phyloP scores from a whole-genome alignment of 345 rosid genomes.

The Arabis alpina region DNA sequence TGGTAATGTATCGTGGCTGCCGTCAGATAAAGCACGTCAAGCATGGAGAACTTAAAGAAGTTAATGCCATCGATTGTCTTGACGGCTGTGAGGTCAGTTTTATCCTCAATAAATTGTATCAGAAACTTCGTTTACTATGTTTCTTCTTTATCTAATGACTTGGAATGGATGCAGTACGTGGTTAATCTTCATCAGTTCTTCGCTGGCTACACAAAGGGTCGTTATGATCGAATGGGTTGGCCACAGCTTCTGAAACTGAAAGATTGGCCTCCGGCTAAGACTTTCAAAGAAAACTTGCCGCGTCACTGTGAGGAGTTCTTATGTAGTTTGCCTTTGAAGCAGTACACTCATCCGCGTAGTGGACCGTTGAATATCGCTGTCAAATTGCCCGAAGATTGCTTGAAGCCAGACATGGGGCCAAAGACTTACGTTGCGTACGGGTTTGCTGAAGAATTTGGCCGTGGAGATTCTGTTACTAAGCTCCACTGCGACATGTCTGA shows the following conservation, averaged over 20 bases:
- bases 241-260: conserved; percentile 71
- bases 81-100: conserved; percentile 54
- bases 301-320: conserved; percentile 72
- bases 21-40: conserved; percentile 51
- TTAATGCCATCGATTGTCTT: conserved; percentile 68
- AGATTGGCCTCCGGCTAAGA: conserved; percentile 82
- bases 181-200: conserved; percentile 62
- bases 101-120: not conserved
- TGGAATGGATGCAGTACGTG: conserved; percentile 49
- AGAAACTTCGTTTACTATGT: not conserved
- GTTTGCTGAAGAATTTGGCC: conserved; percentile 66
- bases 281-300: conserved; percentile 60
- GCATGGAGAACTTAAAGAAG: conserved; percentile 48
- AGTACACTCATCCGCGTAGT: conserved; percentile 65
- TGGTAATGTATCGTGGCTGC: conserved; percentile 81
- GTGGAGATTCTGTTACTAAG: conserved; percentile 90
- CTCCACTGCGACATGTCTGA: conserved; percentile 93
- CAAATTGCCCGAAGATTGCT: conserved; percentile 52
- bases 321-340: conserved; percentile 69
- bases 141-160: conserved; percentile 9
- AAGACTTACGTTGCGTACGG: conserved; percentile 86
- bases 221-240: conserved; percentile 48
- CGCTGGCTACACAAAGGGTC: conserved; percentile 53
- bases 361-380: conserved; percentile 69
- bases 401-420: conserved; percentile 89